Evolutionary conservation across 169 alveolate genomes (phyloP), one percentile per base, ranked within the genome.

Genomic region (Nephromyces sp.): DNA sequence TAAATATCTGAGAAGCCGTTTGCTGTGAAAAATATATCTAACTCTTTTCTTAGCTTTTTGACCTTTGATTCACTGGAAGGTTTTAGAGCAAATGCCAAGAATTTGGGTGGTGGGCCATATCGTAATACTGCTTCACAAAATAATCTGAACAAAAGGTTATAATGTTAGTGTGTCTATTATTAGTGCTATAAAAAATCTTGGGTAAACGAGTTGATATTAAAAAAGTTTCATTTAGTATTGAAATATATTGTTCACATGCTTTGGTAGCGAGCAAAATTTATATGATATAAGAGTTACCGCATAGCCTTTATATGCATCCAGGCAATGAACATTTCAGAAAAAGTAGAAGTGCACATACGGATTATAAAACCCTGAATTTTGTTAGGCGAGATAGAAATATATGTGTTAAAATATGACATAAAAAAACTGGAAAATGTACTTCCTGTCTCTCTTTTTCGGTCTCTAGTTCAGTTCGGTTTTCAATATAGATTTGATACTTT

Each of bases 91-190:
- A 84, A 78, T n/a, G 87, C 70, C 6, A 84, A 87, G 67, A 85
- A 87, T 61, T 80, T 70, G 24, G 94, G 91, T 3, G 94, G 94
- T 21, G 87, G 89, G 0, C 93, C 93, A 63, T 82, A 89, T 5
- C 94, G 75, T 33, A 89, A 74, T 25, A 87, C 90, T 0, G 93
- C 91, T 75, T 89, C 94, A 57, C 89, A 87, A 72, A 86, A 89
- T 65, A 88, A 78, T 4, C 77, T 43, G 57, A 15, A 43, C 15
- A 43, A 43, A 43, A 43, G n/a, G 15, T 15, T 15, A 43, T 15
- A 43, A 15, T 15, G 57, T 15, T 43, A n/a, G 15, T 43, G n/a
- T 43, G n/a, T 43, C 57, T n/a, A 15, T 43, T 43, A 15, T n/a
- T 15, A 43, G n/a, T n/a, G n/a, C n/a, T n/a, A n/a, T n/a, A n/a